Percentiles rank a stretch among this genome's conserved stretches.
Conservation (phyloP, 495 filamentous ascomycete species). For the Talaromyces stipitatus region DNA sequence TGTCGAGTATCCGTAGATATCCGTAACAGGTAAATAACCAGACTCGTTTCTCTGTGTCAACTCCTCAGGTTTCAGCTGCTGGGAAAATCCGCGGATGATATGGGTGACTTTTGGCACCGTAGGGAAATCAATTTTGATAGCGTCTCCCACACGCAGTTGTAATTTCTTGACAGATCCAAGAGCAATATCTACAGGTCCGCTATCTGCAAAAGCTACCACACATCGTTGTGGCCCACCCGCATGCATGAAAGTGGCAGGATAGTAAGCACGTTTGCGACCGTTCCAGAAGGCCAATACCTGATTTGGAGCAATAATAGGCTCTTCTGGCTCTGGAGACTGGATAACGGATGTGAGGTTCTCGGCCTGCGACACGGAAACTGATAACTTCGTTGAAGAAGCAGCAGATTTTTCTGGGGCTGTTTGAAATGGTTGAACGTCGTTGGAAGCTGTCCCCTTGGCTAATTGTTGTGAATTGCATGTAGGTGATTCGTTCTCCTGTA, state of each 20-base stretch:
- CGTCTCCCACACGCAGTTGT: constrained; percentile 41
- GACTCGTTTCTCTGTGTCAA: constrained; percentile 17
- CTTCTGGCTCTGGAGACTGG: constrained; percentile 3
- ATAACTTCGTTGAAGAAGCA: neutral
- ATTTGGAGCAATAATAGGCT: constrained; percentile 26
- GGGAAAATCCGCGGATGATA: constrained; percentile 35
- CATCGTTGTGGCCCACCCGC: constrained; percentile 32
- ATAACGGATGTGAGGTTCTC: neutral
- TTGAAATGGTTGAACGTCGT: neutral
- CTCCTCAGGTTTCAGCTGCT: constrained; percentile 30
- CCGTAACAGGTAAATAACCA: constrained; percentile 29
- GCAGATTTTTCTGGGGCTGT: neutral
- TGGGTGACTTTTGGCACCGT: constrained; percentile 39
- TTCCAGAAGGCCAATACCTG: constrained; percentile 46
- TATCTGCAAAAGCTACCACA: constrained; percentile 41
- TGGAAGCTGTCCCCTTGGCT: neutral
- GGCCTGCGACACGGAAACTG: neutral
- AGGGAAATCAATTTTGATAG: constrained; percentile 43
- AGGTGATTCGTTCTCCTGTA: neutral
- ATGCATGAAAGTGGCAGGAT: constrained; percentile 43
- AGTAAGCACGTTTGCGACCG: constrained; percentile 40
- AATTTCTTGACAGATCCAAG: constrained; percentile 37
- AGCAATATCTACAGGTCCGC: constrained; percentile 32
- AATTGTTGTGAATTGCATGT: neutral
- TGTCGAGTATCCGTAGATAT: constrained; percentile 38